Base-by-base conservation (phyloP, 805 yeast genomes). In the Teunomyces stri region DNA sequence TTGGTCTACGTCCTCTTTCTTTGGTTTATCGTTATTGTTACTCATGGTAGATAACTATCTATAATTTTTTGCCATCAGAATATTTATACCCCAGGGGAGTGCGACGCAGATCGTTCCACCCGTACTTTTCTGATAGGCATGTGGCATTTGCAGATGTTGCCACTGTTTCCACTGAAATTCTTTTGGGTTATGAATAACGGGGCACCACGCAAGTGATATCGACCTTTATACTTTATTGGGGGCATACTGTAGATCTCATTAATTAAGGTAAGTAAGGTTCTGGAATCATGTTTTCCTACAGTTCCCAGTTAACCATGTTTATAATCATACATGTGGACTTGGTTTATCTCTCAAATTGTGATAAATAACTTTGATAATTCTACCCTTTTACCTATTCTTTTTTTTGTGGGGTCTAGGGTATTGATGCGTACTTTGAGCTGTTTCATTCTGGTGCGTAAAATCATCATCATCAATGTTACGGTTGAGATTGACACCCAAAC, bases 1-100 rank as follows among this genome's bases (percentile, higher is more conserved):
- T 22, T 37, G 28, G 30, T 64, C 59, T 31, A 68, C 54, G 25
- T 52, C 52, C 15, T 53, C 51, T 42, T 60, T 56, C 29, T 66
- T 57, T 21, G 52, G 45, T 36, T 64, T 22, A 12, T 37, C 40
- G 40, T 37, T 37, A 20, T 37, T 21, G 16, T 37, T 37, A 22
- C 40, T 37, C 40, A 37, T 37, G 18, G 28, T 10, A 7, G 27
- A 25, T 25, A 9, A 2, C 4, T 25, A 25, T 25, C 27, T 7
- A 25, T 25, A 25, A 25, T 25, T 25, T 37, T 37, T 37, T 37
- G 40, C 40, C 40, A 37, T 37, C 29, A 16, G 28, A n/a, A 20
- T 21, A 20, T 20, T 21, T 20, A 6, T 11, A 18, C 20, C 20
- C 12, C n/a, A 15, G 12, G 28, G 18, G 34, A 31, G 34, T 9